phyloP scores from a whole-genome alignment of 257 asterid genomes.

The Solanum boliviense region DNA sequence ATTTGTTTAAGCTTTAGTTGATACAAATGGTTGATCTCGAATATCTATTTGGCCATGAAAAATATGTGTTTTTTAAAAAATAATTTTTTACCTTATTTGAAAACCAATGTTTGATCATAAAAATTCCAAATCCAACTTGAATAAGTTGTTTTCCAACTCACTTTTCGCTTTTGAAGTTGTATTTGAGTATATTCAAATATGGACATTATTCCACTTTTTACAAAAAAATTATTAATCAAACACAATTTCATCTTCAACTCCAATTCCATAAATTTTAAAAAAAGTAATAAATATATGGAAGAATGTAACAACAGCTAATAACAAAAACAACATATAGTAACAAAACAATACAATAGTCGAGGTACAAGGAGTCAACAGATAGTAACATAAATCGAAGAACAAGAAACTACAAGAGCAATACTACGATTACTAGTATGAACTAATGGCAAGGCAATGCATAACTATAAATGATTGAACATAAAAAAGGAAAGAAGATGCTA shows the following conservation, averaged over 20 bases:
- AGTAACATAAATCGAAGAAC: background rate
- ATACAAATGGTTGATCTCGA: background rate
- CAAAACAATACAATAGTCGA: background rate
- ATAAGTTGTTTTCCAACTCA: background rate
- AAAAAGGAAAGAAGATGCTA: background rate
- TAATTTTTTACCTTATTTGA: background rate
- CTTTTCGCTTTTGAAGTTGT: background rate
- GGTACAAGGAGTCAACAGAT: too few species aligned
- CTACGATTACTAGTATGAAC: background rate
- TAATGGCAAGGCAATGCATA: background rate
- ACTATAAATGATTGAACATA: too few species aligned
- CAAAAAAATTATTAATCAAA: background rate
- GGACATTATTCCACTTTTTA: background rate
- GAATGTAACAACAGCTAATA: too few species aligned
- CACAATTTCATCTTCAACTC: background rate
- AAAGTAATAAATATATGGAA: background rate
- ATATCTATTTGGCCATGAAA: background rate
- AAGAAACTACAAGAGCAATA: background rate
- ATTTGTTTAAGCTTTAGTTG: background rate
- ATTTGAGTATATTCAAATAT: background rate
- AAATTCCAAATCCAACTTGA: background rate
- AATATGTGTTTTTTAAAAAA: background rate
- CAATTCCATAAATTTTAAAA: background rate
- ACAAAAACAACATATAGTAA: background rate
- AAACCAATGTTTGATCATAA: background rate